A percentile compares a stretch with the other conserved stretches of the same genome.
Evolutionary conservation across 441 rosid genomes (phyloP).

Genomic region (Erodium moschatum): DNA sequence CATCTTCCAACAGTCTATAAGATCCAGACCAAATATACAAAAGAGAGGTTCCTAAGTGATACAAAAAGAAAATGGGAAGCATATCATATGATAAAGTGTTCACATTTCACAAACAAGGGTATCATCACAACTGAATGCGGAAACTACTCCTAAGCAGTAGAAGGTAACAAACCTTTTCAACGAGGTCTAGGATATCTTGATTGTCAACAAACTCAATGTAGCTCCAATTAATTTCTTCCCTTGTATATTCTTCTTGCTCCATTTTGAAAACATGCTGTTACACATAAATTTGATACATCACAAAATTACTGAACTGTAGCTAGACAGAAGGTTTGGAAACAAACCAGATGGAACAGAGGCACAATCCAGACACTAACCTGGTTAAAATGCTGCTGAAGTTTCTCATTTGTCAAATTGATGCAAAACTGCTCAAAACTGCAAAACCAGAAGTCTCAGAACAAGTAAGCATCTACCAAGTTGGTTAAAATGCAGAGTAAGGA

Average conservation of each 20-base stretch:
- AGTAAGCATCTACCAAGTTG: conserved; percentile 1
- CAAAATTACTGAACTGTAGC: conserved; percentile 8
- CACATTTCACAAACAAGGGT: neutral
- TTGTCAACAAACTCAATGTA: conserved; percentile 41
- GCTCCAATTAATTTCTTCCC: conserved; percentile 44
- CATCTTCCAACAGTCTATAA: neutral
- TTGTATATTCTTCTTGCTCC: conserved; percentile 79
- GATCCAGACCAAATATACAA: neutral
- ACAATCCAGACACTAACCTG: conserved; percentile 41
- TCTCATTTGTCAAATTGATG: conserved; percentile 77
- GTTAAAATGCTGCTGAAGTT: conserved; percentile 75
- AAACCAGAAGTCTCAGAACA: conserved; percentile 11
- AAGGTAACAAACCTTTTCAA: conserved; percentile 40
- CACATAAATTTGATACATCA: neutral
- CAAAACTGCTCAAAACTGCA: conserved; percentile 80
- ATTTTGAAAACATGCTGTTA: conserved; percentile 70
- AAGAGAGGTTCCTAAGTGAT: neutral
- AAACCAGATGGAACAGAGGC: conserved; percentile 5
- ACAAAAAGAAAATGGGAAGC: neutral
- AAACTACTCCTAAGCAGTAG: conserved; percentile 11
- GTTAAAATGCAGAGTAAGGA: neutral
- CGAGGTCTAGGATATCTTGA: conserved; percentile 64
- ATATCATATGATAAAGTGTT: neutral
- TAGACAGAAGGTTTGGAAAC: conserved; percentile 15
- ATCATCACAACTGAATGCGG: neutral